These are phyloP conservation scores for Fistulifera pelliculosa DNA, from an alignment of 108 stramenopile species.

Conservation along the genomic window DNA sequence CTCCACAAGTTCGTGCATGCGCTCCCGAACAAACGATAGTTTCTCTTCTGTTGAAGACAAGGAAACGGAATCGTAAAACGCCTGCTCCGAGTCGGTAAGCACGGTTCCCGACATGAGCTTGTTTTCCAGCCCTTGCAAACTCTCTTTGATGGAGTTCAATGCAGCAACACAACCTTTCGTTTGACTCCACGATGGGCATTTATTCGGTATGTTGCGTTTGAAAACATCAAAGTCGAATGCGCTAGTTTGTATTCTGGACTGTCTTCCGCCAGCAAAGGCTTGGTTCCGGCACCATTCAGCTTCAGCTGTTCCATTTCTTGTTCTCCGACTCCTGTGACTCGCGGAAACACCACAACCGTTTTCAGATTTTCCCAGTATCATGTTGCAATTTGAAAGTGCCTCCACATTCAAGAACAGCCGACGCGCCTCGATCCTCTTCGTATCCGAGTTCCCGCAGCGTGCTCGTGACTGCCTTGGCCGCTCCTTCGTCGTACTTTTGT, in stretches of 20 bases:
- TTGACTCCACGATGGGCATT: slow-evolving; percentile 76
- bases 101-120: slow-evolving; percentile 76
- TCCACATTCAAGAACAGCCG: slow-evolving; percentile 69
- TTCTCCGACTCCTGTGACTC: slow-evolving; percentile 12
- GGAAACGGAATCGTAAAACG: slow-evolving; percentile 68
- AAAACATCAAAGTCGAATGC: slow-evolving; percentile 55
- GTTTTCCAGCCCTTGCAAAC: slow-evolving; percentile 43
- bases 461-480: slow-evolving; percentile 67
- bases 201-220: slow-evolving; percentile 40
- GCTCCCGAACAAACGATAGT: slow-evolving; percentile 37
- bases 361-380: slow-evolving; percentile 94
- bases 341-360: slow-evolving; percentile 90
- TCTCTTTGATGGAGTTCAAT: slow-evolving; percentile 36
- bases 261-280: slow-evolving; percentile 32
- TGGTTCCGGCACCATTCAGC: not conserved
- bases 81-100: slow-evolving; percentile 68
- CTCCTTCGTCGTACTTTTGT: slow-evolving; percentile 83
- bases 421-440: slow-evolving; percentile 83
- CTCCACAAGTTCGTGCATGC: slow-evolving; percentile 64
- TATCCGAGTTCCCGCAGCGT: slow-evolving; percentile 74
- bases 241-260: slow-evolving; percentile 69
- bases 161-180: slow-evolving; percentile 61
- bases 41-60: slow-evolving; percentile 55
- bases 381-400: slow-evolving; percentile 91
- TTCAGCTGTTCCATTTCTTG: slow-evolving; percentile 5